Base-by-base conservation (phyloP, 148 eudicot species). In the Silene uniflora region DNA sequence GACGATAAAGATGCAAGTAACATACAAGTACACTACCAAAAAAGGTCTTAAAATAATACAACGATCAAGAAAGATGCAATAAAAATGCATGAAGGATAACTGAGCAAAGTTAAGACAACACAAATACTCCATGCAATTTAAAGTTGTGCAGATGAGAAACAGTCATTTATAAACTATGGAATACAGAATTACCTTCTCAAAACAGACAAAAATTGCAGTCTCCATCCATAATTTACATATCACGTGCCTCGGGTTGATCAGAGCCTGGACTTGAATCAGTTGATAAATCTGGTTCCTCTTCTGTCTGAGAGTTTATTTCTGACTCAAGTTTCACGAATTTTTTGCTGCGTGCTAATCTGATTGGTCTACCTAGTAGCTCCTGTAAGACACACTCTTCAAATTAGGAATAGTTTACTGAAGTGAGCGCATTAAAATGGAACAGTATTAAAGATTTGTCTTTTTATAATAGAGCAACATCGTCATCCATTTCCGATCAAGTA, bases 311-410 rank as follows among this genome's bases (percentile, higher is more conserved):
- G 67, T 67, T 74, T 16, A 63, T 61, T 81, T 90, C 88, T 25
- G 89, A 81, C 76, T 66, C 85, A 74, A 78, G 79, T 79, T 90
- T 91, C 85, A 91, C 86, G 79, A 89, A 90, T 73, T 71, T 83
- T 73, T 72, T 90, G 78, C 97, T 90, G 21, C 69, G 90, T 64
- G 83, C 96, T 67, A 94, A 84, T 77, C 90, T 81, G 81, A 94
- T 81, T 47, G 84, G 78, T 73, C 96, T 89, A 32, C 90, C 98
- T 88, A 90, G 82, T 73, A 94, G 81, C 75, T 78, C 83, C 98
- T 93, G 81, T 69, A 81, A 87, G 42, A 80, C 25, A 72, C 63
- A 6, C 5, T 3, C 13, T 47, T 68, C 7, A 6, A 72, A 46
- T 47, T 46, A 32, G 21, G 19, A 69, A 56, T n/a, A 77, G 25